Base-by-base conservation (phyloP, 2,329 filamentous ascomycete genomes). In the Elsinoe australis region DNA sequence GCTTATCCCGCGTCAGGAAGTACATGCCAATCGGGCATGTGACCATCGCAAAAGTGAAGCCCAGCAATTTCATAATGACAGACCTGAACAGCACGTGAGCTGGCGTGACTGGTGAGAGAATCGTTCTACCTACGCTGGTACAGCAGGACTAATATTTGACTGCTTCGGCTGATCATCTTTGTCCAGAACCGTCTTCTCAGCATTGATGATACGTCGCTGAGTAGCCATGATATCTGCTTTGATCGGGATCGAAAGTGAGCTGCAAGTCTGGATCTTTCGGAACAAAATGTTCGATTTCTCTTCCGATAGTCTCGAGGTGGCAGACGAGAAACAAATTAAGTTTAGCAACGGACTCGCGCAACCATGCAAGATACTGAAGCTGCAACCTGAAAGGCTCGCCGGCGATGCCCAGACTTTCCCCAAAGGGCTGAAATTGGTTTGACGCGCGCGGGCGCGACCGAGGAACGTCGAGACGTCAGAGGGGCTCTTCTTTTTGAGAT, bases 11-110 rank as follows among this genome's bases (percentile, higher is more conserved):
- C 0, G 85, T 85, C 36, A 85, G 60, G 64, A 94, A 98, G 67
- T 95, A 98, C 33, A 85, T 87, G 32, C 86, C 82, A 57, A 98
- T 87, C 10, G 92, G 92, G 15, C 85, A 68, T 12, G 84, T 76
- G 52, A 95, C 76, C 90, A 98, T 96, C 62, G 88, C 89, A 31
- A 89, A 71, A 0, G 89, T 94, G 69, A 95, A 96, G 54, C 78
- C 82, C 12, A 96, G 75, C 15, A 98, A 80, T 70, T 96, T 98
- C 61, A 82, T 70, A 55, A 98, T 92, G 55, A 96, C 88, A 61
- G 84, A 74, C 50, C 87, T 87, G 47, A 24, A 19, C 5, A 33
- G 44, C 18, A 24, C 24, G 14, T 17, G 15, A 10, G 38, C 14
- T 14, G n/a, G 4, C 15, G 26, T 51, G 17, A 33, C 38, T 36